Percentiles rank a stretch among this genome's conserved stretches.
Evolutionary conservation across 352 stramenopile genomes (phyloP).

Genomic region (Globisporangium irregulare): DNA sequence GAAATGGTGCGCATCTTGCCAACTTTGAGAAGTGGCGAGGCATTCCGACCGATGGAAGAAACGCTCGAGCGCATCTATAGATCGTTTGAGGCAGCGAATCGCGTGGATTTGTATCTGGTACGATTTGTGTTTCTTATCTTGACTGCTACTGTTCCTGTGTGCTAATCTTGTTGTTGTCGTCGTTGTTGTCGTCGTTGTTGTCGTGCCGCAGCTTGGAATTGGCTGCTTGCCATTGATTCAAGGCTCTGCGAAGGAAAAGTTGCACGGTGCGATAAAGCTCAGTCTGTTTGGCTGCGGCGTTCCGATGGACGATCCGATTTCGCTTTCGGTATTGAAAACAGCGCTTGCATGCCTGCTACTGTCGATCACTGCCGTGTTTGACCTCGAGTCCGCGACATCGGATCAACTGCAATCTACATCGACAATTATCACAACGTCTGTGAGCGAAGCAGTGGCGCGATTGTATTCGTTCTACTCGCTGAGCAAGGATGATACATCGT

Average conservation of each 20-base stretch:
- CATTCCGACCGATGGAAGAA: slow-evolving; percentile 65
- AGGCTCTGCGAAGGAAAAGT: slow-evolving; percentile 51
- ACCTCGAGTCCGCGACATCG: slow-evolving; percentile 43
- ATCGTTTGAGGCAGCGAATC: slow-evolving; percentile 58
- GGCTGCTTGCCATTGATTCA: slow-evolving; percentile 52
- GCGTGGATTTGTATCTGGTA: slow-evolving; percentile 57
- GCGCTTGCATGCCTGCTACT: slow-evolving; percentile 54
- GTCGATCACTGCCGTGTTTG: slow-evolving; percentile 60
- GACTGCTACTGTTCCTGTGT: background rate
- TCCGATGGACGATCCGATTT: slow-evolving; percentile 28
- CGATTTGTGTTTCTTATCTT: background rate
- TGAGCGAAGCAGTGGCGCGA: slow-evolving; percentile 43
- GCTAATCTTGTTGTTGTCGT: background rate
- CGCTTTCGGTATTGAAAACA: slow-evolving; percentile 31
- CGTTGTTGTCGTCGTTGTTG: too few relatives aligned
- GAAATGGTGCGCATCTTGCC: slow-evolving; percentile 55
- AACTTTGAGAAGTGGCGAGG: slow-evolving; percentile 46
- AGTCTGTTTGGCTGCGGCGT: slow-evolving; percentile 42
- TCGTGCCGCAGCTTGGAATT: slow-evolving; percentile 38
- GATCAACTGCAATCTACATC: slow-evolving; percentile 55
- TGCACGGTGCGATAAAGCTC: slow-evolving; percentile 55
- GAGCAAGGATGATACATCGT: slow-evolving; percentile 27
- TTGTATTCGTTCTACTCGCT: slow-evolving; percentile 49
- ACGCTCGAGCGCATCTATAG: slow-evolving; percentile 62
- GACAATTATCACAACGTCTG: slow-evolving; percentile 55